A percentile compares a stretch with the other conserved stretches of the same genome.
These are phyloP conservation scores for Rosa lucieae DNA, from an alignment of 306 rosid species.

Conservation along the genomic window DNA sequence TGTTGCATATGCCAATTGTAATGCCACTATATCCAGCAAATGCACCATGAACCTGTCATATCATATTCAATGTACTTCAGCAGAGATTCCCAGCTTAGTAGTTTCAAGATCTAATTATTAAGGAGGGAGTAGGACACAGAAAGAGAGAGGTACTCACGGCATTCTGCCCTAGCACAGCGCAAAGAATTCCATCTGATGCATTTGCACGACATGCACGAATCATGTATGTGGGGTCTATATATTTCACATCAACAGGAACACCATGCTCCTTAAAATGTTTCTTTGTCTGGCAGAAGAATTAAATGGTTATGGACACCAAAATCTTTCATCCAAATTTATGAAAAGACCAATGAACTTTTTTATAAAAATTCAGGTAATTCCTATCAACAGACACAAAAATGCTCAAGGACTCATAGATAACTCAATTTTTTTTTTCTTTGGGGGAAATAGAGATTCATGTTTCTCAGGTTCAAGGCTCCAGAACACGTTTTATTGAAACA, in stretches of 20 bases:
- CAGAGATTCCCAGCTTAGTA: neutral
- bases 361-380: neutral
- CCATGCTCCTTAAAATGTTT: constrained; percentile 70
- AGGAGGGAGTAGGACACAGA: neutral
- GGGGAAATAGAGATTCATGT: neutral
- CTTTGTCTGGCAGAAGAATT: constrained; percentile 54
- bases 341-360: neutral
- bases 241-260: constrained; percentile 87
- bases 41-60: constrained; percentile 92
- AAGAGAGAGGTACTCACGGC: constrained; percentile 65
- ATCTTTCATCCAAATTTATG: neutral
- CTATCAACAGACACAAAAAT: neutral
- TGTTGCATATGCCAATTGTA: constrained; percentile 90
- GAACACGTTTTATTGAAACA: neutral
- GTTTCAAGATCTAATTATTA: neutral
- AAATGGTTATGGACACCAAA: constrained; percentile 1
- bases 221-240: constrained; percentile 97
- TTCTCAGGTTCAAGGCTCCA: neutral
- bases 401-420: neutral
- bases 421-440: neutral
- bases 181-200: constrained; percentile 96
- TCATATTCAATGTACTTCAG: constrained; percentile 5
- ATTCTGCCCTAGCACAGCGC: constrained; percentile 95
- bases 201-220: constrained; percentile 96
- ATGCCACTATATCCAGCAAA: constrained; percentile 98